phyloP scores from a whole-genome alignment of 148 eudicot genomes.

The Chenopodium album region DNA sequence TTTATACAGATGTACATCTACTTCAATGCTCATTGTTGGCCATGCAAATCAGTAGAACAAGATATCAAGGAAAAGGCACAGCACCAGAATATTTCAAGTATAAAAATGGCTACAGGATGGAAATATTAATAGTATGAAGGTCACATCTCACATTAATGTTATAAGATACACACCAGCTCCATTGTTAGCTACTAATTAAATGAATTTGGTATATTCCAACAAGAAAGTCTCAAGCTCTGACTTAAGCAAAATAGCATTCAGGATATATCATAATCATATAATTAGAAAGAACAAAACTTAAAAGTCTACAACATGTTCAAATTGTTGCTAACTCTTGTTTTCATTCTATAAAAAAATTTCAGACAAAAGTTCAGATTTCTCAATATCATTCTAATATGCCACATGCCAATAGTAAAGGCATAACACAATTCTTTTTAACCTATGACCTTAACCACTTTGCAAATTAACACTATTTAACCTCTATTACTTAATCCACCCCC shows the following conservation, averaged over 20 bases:
- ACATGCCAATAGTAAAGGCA: too few species aligned
- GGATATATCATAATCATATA: background rate
- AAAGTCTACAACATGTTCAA: too few species aligned
- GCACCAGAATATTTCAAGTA: background rate
- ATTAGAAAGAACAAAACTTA: background rate
- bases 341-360: too few species aligned
- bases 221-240: background rate
- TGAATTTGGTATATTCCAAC: background rate
- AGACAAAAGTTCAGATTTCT: too few species aligned
- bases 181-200: background rate
- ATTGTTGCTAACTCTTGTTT: too few species aligned
- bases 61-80: background rate
- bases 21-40: background rate
- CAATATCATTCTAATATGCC: too few species aligned
- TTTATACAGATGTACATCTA: background rate
- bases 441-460: too few species aligned
- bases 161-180: background rate
- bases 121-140: background rate
- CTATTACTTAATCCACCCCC: too few species aligned
- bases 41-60: background rate
- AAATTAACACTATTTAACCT: too few species aligned
- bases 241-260: background rate
- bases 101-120: background rate
- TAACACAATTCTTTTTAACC: too few species aligned
- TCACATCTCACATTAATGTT: background rate